phyloP scores from a whole-genome alignment of 352 stramenopile genomes.

The Phytopythium aichiense region DNA sequence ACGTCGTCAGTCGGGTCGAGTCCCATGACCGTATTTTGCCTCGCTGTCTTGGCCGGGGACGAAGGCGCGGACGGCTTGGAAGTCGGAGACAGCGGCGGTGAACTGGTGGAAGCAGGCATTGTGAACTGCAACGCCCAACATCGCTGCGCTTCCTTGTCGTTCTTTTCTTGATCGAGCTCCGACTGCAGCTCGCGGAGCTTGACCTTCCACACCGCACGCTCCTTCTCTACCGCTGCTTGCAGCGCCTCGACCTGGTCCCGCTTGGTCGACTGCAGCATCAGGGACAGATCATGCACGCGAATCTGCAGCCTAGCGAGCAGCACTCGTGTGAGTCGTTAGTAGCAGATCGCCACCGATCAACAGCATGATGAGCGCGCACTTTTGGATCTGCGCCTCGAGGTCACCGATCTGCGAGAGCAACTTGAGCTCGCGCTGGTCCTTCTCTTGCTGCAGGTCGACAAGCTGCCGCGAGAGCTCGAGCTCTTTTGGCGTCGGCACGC shows the following conservation, averaged over 20 bases:
- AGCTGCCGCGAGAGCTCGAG: constrained; percentile 65
- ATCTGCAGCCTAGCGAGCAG: constrained; percentile 39
- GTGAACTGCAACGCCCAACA: constrained; percentile 53
- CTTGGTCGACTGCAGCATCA: constrained; percentile 57
- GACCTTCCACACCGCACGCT: constrained; percentile 39
- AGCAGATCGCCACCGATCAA: not conserved
- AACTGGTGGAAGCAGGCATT: not conserved
- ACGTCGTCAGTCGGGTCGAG: constrained; percentile 47
- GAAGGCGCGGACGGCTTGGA: constrained; percentile 6
- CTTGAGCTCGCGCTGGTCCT: constrained; percentile 56
- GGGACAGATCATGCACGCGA: constrained; percentile 42
- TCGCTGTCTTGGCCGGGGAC: constrained; percentile 1
- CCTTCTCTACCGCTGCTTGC: constrained; percentile 41
- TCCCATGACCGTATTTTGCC: not conserved
- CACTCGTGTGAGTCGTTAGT: not conserved
- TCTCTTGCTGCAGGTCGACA: constrained; percentile 60
- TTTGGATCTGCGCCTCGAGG: constrained; percentile 64
- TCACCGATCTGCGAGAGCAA: constrained; percentile 58
- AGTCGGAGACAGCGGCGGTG: not conserved
- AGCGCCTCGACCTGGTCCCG: constrained; percentile 53
- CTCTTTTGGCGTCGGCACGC: constrained; percentile 70
- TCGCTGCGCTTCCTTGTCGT: constrained; percentile 68
- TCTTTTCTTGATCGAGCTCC: constrained; percentile 54
- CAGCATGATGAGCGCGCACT: constrained; percentile 21
- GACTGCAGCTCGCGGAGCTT: constrained; percentile 33